Evolutionary conservation across 2,329 filamentous ascomycete species (phyloP).

Genomic region (Zasmidium citrigriseum): DNA sequence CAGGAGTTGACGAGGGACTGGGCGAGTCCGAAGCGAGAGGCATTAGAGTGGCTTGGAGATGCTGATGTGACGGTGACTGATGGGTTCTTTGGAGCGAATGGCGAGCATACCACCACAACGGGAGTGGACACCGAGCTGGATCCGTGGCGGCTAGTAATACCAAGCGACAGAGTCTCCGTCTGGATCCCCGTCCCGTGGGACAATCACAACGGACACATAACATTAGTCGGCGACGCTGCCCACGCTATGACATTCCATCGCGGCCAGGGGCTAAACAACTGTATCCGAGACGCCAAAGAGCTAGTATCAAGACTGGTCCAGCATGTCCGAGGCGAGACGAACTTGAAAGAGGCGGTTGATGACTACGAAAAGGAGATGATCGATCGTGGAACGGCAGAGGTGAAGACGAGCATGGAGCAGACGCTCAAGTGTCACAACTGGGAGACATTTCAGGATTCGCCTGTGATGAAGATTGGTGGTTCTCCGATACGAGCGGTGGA

Average conservation of each 20-base stretch:
- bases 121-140: background rate
- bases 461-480: constrained; percentile 13
- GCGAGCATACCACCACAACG: background rate
- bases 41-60: constrained; percentile 12
- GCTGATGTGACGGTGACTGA: constrained; percentile 11
- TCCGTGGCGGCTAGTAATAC: background rate
- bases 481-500: background rate
- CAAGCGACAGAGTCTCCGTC: background rate
- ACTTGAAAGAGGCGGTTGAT: constrained; percentile 6
- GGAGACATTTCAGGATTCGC: constrained; percentile 9
- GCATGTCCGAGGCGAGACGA: background rate
- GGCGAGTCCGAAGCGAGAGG: background rate
- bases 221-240: constrained; percentile 36
- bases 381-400: constrained; percentile 14
- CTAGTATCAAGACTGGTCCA: constrained; percentile 31
- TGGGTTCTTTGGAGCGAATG: constrained; percentile 16
- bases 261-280: constrained; percentile 48
- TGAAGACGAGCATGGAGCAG: constrained; percentile 13
- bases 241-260: constrained; percentile 33
- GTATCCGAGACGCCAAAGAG: constrained; percentile 41
- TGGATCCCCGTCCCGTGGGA: constrained; percentile 24
- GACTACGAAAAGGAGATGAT: constrained; percentile 17
- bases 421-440: constrained; percentile 16
- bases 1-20: background rate
- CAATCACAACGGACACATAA: constrained; percentile 24